Percentiles rank a stretch among this genome's conserved stretches.
phyloP scores from a whole-genome alignment of 169 alveolate genomes.

The Babesia bovis region DNA sequence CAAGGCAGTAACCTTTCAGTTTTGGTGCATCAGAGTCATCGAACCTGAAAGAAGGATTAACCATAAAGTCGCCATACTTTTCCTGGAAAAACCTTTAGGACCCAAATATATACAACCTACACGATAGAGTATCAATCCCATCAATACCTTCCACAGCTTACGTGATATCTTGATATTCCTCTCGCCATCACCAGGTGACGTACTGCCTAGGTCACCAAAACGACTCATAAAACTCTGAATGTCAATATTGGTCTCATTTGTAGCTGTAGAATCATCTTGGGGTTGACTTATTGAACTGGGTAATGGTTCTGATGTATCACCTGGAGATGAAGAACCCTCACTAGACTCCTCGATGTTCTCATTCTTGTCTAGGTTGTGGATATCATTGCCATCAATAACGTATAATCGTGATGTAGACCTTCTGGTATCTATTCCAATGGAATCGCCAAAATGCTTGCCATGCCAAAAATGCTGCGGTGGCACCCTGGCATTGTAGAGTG shows the following conservation, averaged over 20 bases:
- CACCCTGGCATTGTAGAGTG: neutral
- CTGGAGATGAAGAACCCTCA: no score
- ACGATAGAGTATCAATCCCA: constrained; percentile 48
- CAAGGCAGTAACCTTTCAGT: constrained; percentile 46
- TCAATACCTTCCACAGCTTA: constrained; percentile 49
- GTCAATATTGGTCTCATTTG: neutral
- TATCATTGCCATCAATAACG: neutral
- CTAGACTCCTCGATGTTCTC: no score
- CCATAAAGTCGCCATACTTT: constrained; percentile 43
- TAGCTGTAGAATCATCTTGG: neutral
- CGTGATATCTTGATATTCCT: constrained; percentile 43
- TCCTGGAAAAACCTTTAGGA: constrained; percentile 6
- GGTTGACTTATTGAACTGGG: neutral
- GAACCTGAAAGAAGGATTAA: constrained; percentile 31
- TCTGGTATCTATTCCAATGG: neutral
- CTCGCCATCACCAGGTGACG: neutral
- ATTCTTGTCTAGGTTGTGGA: no score
- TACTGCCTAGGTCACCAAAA: neutral
- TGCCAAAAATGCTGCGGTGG: neutral
- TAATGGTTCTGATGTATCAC: neutral
- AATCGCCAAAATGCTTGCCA: neutral
- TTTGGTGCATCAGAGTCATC: constrained; percentile 33
- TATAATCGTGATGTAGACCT: neutral
- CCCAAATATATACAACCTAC: constrained; percentile 16
- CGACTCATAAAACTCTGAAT: neutral